Conservation (phyloP, 148 eudicot genomes). For the Rhododendron simsii region DNA sequence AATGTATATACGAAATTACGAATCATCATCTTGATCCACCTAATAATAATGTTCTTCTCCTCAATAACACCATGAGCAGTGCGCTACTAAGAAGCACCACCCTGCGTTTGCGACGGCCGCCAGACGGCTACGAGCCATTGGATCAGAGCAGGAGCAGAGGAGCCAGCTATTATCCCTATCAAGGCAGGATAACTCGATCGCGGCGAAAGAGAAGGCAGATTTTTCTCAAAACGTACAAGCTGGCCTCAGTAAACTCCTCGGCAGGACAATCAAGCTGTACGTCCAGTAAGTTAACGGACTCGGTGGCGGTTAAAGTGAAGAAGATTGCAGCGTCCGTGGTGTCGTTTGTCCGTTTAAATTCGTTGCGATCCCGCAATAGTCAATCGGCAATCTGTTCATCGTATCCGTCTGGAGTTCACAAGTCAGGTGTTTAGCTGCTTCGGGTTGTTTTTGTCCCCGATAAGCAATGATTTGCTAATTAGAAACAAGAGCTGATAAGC, state of each 20-base stretch:
- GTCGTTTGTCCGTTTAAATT: slow-evolving; percentile 21
- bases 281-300: slow-evolving; percentile 18
- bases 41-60: neutral
- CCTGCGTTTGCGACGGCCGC: neutral
- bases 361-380: slow-evolving; percentile 15
- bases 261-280: slow-evolving; percentile 1
- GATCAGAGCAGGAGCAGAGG: slow-evolving; percentile 11
- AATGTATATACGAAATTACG: neutral
- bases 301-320: slow-evolving; percentile 26
- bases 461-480: neutral
- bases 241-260: slow-evolving; percentile 23
- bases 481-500: neutral
- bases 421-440: neutral
- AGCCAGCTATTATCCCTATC: slow-evolving; percentile 3
- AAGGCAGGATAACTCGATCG: slow-evolving; percentile 3
- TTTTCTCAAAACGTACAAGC: slow-evolving; percentile 40
- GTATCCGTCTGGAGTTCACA: neutral
- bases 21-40: neutral
- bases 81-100: slow-evolving; percentile 18
- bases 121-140: slow-evolving; percentile 3
- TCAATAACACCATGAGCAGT: slow-evolving; percentile 7
- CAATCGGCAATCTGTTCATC: slow-evolving; percentile 20
- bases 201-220: slow-evolving; percentile 40
- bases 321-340: slow-evolving; percentile 4
- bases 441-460: neutral